Percentiles rank a stretch among this genome's conserved stretches.
These are phyloP conservation scores for Neohortaea acidophila DNA, from an alignment of 495 filamentous ascomycete genomes.

Conservation along the genomic window DNA sequence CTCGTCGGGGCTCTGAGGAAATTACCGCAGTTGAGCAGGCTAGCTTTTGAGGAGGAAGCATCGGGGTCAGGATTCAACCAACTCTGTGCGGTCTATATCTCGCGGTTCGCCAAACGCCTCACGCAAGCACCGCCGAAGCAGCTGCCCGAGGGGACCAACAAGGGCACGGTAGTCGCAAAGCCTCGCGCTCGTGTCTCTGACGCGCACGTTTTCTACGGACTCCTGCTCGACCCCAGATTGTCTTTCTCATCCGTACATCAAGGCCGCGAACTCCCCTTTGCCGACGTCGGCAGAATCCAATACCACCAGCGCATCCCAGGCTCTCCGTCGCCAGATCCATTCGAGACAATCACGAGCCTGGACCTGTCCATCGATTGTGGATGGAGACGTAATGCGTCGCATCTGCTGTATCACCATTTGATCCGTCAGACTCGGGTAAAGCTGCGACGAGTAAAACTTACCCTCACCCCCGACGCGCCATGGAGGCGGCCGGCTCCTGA, in stretches of 20 bases:
- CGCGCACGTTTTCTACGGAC: not conserved
- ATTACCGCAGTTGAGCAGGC: not conserved
- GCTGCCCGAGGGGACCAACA: not conserved
- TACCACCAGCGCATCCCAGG: not conserved
- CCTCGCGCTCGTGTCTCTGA: not conserved
- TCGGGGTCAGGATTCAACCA: not conserved
- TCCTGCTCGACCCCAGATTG: not conserved
- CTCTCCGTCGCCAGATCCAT: not conserved
- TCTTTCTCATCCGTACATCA: not conserved
- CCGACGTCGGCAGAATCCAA: not conserved
- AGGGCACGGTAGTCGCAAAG: not conserved
- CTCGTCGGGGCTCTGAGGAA: slow-evolving; percentile 1
- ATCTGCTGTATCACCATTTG: not conserved
- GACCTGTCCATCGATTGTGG: not conserved
- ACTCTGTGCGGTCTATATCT: not conserved
- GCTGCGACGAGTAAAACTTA: not conserved
- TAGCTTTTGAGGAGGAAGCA: not conserved
- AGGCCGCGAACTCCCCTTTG: not conserved
- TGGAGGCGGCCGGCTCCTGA: not conserved
- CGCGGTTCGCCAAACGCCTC: not conserved
- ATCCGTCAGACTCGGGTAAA: not conserved
- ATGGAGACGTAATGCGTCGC: not conserved
- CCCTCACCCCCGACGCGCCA: not conserved
- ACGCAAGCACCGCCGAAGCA: not conserved
- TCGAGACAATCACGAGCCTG: not conserved